Conservation (phyloP, 1,284 basidiomycete genomes). For the Ustilago shanxiensis region DNA sequence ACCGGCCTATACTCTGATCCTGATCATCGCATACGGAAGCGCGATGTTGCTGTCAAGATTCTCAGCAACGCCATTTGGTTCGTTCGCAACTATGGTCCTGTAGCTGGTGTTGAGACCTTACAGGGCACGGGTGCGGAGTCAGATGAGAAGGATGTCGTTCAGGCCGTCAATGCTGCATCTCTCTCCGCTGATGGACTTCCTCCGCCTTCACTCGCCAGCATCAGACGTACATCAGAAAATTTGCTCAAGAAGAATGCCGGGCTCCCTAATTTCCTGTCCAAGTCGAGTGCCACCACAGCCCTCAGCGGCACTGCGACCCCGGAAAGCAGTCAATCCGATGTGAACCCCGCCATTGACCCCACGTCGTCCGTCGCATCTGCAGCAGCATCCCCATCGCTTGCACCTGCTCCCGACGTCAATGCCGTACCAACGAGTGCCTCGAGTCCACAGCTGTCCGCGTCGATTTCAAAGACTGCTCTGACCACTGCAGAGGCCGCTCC, state of each 20-base stretch:
- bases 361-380: slow-evolving; percentile 1
- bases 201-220: slow-evolving; percentile 22
- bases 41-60: slow-evolving; percentile 62
- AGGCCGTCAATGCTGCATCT: not conserved
- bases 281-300: slow-evolving; percentile 47
- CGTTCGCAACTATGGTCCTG: slow-evolving; percentile 53
- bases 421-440: slow-evolving; percentile 8
- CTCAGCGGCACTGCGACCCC: slow-evolving; percentile 52
- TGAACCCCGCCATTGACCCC: slow-evolving; percentile 13
- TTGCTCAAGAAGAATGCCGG: slow-evolving; percentile 45
- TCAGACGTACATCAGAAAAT: slow-evolving; percentile 39
- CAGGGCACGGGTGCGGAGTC: not conserved
- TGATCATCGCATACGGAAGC: slow-evolving; percentile 54
- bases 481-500: not conserved
- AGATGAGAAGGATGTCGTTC: not conserved
- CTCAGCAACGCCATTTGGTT: slow-evolving; percentile 63
- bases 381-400: slow-evolving; percentile 1
- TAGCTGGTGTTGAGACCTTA: slow-evolving; percentile 35
- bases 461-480: not conserved
- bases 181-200: slow-evolving; percentile 1
- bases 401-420: slow-evolving; percentile 1
- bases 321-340: slow-evolving; percentile 33
- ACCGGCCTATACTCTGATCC: slow-evolving; percentile 23
- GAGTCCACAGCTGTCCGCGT: slow-evolving; percentile 2
- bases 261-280: slow-evolving; percentile 39